A percentile compares a stretch with the other conserved stretches of the same genome.
These are phyloP conservation scores for Sclerotinia borealis DNA, from an alignment of 2,329 filamentous ascomycete genomes.

Conservation along the genomic window DNA sequence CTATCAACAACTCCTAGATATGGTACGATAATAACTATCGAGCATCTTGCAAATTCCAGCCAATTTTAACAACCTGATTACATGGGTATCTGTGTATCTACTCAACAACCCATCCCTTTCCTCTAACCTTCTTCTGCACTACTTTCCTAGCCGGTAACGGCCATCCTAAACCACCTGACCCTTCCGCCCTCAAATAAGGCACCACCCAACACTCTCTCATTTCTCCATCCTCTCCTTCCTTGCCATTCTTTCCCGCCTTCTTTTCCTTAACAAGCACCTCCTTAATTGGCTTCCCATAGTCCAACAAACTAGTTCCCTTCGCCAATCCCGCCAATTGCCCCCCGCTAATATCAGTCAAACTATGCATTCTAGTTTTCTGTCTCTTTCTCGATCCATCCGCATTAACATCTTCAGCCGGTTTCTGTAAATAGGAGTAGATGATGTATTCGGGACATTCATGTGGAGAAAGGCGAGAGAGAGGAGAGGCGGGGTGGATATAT, in stretches of 20 bases:
- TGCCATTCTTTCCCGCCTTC: conserved; percentile 31
- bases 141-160: conserved; percentile 81
- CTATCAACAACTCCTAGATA: not conserved
- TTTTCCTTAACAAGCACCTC: conserved; percentile 48
- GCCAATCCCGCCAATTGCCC: conserved; percentile 72
- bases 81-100: conserved; percentile 14
- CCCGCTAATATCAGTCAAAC: conserved; percentile 72
- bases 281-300: conserved; percentile 86
- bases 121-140: conserved; percentile 66
- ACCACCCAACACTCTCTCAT: conserved; percentile 76
- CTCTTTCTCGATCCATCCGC: conserved; percentile 44
- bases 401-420: conserved; percentile 41
- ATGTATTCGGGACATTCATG: conserved; percentile 81
- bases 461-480: conserved; percentile 62
- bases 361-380: conserved; percentile 79
- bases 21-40: not conserved
- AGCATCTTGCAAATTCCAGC: not conserved
- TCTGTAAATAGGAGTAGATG: conserved; percentile 81
- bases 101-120: conserved; percentile 62
- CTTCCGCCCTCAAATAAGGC: conserved; percentile 67
- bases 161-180: conserved; percentile 66
- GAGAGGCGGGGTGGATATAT: conserved; percentile 80
- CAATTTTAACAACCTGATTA: not conserved
- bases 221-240: conserved; percentile 39
- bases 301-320: conserved; percentile 76